Percentiles rank a stretch among this genome's conserved stretches.
These are phyloP conservation scores for Solanum clarkiae DNA, from an alignment of 257 asterid genomes.

Conservation along the genomic window DNA sequence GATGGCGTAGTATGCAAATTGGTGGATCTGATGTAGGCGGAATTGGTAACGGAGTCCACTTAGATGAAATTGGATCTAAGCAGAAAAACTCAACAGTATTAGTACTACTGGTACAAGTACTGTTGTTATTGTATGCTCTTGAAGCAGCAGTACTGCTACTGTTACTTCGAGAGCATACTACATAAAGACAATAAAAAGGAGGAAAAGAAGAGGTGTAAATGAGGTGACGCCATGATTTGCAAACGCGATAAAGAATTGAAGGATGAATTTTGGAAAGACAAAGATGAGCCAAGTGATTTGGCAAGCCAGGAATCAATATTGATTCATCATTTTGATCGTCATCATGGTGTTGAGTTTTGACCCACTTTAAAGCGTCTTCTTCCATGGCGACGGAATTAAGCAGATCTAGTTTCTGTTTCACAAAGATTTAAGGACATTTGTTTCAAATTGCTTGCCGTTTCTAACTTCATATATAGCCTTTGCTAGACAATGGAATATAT, in stretches of 20 bases:
- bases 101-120: not conserved
- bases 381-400: not conserved
- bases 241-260: conserved; percentile 35
- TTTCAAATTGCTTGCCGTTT: not conserved
- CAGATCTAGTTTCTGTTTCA: too few species aligned
- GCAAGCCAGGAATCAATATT: conserved; percentile 45
- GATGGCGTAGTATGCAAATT: conserved; percentile 29
- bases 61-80: conserved; percentile 43
- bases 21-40: conserved; percentile 32
- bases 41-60: conserved; percentile 42
- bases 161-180: conserved; percentile 16
- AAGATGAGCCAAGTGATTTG: conserved; percentile 50
- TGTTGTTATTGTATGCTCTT: not conserved
- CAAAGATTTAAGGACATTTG: not conserved
- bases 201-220: conserved; percentile 52
- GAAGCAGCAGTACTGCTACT: not conserved
- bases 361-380: not conserved
- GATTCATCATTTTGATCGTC: not conserved
- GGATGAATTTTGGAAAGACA: conserved; percentile 45
- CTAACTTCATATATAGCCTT: not conserved
- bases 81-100: conserved; percentile 22
- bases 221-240: conserved; percentile 56
- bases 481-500: not conserved
- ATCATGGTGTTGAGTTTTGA: not conserved
- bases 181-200: conserved; percentile 42